Percentiles rank a stretch among this genome's conserved stretches.
phyloP scores from a whole-genome alignment of 2,329 filamentous ascomycete species.

The Botrytis byssoidea region DNA sequence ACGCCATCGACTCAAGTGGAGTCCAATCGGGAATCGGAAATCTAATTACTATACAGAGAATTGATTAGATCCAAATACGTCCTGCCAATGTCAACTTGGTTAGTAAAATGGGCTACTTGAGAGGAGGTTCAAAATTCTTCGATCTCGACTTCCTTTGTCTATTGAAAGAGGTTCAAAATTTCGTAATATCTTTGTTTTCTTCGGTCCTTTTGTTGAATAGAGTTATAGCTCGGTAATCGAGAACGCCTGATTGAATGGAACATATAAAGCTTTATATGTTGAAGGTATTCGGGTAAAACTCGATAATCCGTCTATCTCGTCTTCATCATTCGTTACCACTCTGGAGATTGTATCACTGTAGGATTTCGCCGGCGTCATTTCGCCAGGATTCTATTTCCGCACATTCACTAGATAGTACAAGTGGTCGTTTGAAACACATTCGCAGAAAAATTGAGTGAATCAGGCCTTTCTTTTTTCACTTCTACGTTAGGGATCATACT shows the following conservation, averaged over 20 bases:
- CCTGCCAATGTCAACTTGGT: slow-evolving; percentile 2
- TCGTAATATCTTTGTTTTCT: slow-evolving; percentile 15
- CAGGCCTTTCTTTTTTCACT: not conserved
- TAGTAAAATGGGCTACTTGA: not conserved
- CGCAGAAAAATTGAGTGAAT: not conserved
- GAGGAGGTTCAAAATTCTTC: slow-evolving; percentile 3
- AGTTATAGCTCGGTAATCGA: not conserved
- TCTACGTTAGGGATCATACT: not conserved
- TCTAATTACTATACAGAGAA: not conserved
- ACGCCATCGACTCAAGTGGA: not conserved
- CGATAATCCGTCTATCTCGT: not conserved
- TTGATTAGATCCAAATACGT: not conserved
- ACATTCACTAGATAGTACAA: not conserved
- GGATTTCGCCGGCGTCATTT: not conserved
- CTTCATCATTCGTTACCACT: not conserved
- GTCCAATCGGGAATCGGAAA: not conserved
- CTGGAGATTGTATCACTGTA: not conserved
- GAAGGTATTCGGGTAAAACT: not conserved
- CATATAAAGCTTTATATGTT: not conserved
- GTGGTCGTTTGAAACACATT: not conserved
- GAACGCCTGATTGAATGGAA: not conserved
- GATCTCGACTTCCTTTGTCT: slow-evolving; percentile 11
- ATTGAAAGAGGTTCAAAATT: not conserved
- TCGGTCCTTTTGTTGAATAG: slow-evolving; percentile 12
- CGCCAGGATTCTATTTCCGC: not conserved